These are phyloP conservation scores for Phytophthora idaei DNA, from an alignment of 352 stramenopile species.

Conservation along the genomic window DNA sequence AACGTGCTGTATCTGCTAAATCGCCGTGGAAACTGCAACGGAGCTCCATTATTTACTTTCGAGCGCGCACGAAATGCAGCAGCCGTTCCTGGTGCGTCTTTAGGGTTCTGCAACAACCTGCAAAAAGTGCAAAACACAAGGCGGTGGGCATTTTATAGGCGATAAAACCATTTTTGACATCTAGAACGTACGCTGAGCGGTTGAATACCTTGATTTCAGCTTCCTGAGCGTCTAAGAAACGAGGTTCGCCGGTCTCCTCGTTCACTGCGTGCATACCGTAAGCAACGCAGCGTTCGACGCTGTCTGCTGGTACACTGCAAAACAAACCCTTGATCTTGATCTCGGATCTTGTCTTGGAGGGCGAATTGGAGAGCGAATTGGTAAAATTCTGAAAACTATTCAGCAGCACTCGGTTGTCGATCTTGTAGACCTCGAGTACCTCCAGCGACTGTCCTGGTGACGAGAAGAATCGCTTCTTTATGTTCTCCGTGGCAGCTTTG, in stretches of 20 bases:
- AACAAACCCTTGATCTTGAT: slow-evolving; percentile 84
- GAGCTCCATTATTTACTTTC: slow-evolving; percentile 15
- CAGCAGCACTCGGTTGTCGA: slow-evolving; percentile 73
- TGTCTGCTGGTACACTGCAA: slow-evolving; percentile 56
- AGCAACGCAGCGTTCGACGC: slow-evolving; percentile 63
- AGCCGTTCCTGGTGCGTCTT: slow-evolving; percentile 34
- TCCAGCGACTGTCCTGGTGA: slow-evolving; percentile 34
- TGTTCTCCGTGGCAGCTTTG: slow-evolving; percentile 74
- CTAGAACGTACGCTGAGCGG: slow-evolving; percentile 28
- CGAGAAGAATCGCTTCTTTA: slow-evolving; percentile 60
- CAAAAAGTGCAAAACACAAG: neutral
- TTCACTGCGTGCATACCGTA: slow-evolving; percentile 56
- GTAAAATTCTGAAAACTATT: slow-evolving; percentile 62
- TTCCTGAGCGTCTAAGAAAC: slow-evolving; percentile 20
- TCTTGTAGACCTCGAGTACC: slow-evolving; percentile 83
- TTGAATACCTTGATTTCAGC: slow-evolving; percentile 45
- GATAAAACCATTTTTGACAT: neutral
- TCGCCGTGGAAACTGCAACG: slow-evolving; percentile 53
- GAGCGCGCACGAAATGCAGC: slow-evolving; percentile 24
- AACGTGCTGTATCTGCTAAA: slow-evolving; percentile 84
- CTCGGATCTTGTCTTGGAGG: slow-evolving; percentile 12
- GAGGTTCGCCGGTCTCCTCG: slow-evolving; percentile 13
- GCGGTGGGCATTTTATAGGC: neutral
- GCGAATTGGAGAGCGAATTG: slow-evolving; percentile 19
- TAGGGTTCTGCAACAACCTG: slow-evolving; percentile 19